Base-by-base conservation (phyloP, 2,329 filamentous ascomycete genomes). In the Cladosporium cucumerinum region DNA sequence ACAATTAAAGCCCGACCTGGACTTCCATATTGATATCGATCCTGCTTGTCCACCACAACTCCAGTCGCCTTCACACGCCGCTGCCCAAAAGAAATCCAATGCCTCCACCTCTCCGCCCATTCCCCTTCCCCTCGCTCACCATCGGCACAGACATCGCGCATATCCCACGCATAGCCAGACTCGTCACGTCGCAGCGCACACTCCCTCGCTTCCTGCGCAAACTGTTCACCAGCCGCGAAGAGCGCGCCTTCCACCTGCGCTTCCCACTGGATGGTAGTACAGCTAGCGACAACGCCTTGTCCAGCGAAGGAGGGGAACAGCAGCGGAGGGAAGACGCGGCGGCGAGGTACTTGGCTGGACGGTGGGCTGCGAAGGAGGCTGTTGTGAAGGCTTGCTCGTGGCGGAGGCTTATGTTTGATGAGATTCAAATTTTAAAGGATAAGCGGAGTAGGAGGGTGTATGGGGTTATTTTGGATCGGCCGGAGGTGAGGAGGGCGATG, bases 141-240 rank as follows among this genome's bases (percentile, higher is more conserved):
- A 80, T 96, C 61, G 93, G 93, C 65, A 94, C 86, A 57, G 93
- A 96, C 74, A 89, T 96, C 64, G 92, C 91, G 76, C 83, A 84
- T 65, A 84, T 92, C 65, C 77, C 82, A 0, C 87, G 92, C 63
- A 86, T 96, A 66, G 78, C 81, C 66, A 75, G 77, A 23, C 80
- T 93, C 60, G 76, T 94, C 61, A 26, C 43, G 4, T 51, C 28
- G 36, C 46, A 43, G 12, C 43, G 30, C 5, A 39, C 32, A 7
- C 49, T 64, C 10, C 30, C 46, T 14, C 65, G 52, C 49, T 74
- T 75, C 62, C 39, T 74, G 57, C 60, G 63, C 30, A 69, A 66
- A n/a, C 55, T 75, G 11, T 66, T 76, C 30, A 73, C 68, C 5
- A 61, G 36, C 2, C 68, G 69, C n/a, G 74, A 76, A 55, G 66